These are phyloP conservation scores for Volvariella volvacea DNA, from an alignment of 1,284 basidiomycete species.

Conservation along the genomic window DNA sequence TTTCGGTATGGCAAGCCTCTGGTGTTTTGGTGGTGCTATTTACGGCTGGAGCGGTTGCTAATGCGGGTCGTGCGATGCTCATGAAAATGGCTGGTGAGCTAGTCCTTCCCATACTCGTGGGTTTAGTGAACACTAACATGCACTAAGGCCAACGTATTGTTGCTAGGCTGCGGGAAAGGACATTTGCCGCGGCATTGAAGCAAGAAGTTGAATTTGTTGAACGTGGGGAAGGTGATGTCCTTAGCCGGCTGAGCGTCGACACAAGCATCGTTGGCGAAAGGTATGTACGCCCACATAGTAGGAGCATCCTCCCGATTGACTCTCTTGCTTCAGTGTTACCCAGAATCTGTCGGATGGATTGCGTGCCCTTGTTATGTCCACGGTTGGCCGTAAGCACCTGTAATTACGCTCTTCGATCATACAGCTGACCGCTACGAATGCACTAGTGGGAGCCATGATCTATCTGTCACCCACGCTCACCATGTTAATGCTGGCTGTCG, in stretches of 20 bases:
- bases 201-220: conserved; percentile 95
- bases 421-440: too few species aligned
- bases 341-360: conserved; percentile 90
- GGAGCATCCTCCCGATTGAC: background rate
- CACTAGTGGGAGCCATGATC: conserved; percentile 97
- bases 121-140: conserved; percentile 1
- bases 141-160: conserved; percentile 84
- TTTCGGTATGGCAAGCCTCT: conserved; percentile 62
- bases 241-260: conserved; percentile 89
- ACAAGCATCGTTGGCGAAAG: conserved; percentile 94
- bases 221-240: conserved; percentile 88
- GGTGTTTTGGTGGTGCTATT: conserved; percentile 74
- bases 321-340: conserved; percentile 55
- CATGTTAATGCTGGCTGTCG: conserved; percentile 87
- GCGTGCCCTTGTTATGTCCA: conserved; percentile 81
- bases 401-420: too few species aligned
- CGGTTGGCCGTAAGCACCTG: conserved; percentile 76
- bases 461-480: conserved; percentile 91
- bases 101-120: background rate
- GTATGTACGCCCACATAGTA: conserved; percentile 29
- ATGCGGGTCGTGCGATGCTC: conserved; percentile 82
- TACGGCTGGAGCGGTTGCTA: conserved; percentile 82
- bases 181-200: conserved; percentile 74
- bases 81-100: conserved; percentile 76
- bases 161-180: conserved; percentile 77